phyloP scores from a whole-genome alignment of 75 land plant genomes.

The Cunninghamia lanceolata region DNA sequence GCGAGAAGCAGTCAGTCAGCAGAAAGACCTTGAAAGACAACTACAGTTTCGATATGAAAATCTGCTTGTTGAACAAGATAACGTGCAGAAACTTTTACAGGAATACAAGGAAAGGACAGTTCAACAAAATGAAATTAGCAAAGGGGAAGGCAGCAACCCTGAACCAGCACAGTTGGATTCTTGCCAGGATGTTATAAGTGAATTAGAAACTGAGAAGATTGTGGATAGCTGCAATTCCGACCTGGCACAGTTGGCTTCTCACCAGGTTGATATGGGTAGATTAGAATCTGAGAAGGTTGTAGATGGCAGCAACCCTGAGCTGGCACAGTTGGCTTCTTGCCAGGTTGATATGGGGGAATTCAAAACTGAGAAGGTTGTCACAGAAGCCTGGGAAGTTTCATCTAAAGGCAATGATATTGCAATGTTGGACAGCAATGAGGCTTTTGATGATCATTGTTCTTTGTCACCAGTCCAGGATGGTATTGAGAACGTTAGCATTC shows the following conservation, averaged over 20 bases:
- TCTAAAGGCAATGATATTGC: not conserved
- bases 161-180: not conserved
- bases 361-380: not conserved
- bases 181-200: not conserved
- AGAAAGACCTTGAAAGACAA: conserved; percentile 69
- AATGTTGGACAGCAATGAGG: not conserved
- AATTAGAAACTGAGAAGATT: not conserved
- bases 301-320: not conserved
- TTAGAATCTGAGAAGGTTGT: not conserved
- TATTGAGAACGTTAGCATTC: not conserved
- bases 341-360: not conserved
- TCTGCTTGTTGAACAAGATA: conserved; percentile 60
- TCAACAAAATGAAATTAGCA: not conserved
- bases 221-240: not conserved
- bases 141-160: not conserved
- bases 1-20: conserved; percentile 71
- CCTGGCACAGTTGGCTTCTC: not conserved
- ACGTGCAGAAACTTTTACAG: conserved; percentile 35
- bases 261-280: not conserved
- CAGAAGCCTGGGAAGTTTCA: not conserved
- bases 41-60: conserved; percentile 75
- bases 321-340: not conserved
- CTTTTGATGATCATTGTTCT: not conserved
- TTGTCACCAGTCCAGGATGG: not conserved
- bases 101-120: conserved; percentile 31